Conservation (phyloP, 169 alveolate species). For the Plasmodium malariae region DNA sequence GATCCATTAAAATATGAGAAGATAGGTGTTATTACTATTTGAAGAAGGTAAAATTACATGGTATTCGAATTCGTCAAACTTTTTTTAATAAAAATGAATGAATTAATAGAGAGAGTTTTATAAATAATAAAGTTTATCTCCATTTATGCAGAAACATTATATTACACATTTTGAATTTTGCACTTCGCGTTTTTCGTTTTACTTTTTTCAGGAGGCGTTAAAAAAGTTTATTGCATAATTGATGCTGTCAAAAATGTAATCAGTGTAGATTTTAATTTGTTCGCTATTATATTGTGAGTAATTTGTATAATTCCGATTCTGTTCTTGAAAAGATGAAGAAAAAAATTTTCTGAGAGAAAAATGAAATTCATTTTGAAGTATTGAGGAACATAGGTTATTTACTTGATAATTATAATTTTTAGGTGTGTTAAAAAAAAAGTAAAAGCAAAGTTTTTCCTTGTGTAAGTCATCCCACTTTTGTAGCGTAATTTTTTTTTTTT, state of each 20-base stretch:
- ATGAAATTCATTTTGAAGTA: slow-evolving; percentile 66
- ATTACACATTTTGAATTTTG: too few relatives aligned
- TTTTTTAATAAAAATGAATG: too few relatives aligned
- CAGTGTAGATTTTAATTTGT: slow-evolving; percentile 35
- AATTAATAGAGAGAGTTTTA: too few relatives aligned
- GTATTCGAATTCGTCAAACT: too few relatives aligned
- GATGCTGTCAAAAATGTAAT: slow-evolving; percentile 37
- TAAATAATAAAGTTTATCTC: too few relatives aligned
- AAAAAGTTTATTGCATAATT: slow-evolving; percentile 61
- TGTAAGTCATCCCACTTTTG: neutral
- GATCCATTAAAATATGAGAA: too few relatives aligned
- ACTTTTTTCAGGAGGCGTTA: slow-evolving; percentile 8
- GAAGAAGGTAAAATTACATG: too few relatives aligned
- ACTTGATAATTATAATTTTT: slow-evolving; percentile 46
- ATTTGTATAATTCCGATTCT: neutral
- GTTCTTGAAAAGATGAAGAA: slow-evolving; percentile 30
- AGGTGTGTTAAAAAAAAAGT: slow-evolving; percentile 68
- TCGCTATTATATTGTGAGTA: slow-evolving; percentile 39
- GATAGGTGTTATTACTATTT: too few relatives aligned
- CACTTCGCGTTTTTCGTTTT: neutral
- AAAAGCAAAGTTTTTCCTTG: slow-evolving; percentile 20
- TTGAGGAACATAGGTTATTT: slow-evolving; percentile 58
- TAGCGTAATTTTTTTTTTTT: neutral
- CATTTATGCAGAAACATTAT: too few relatives aligned
- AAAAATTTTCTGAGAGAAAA: slow-evolving; percentile 57